phyloP scores from a whole-genome alignment of 805 yeast species.

The Saturnispora serradocipensis region DNA sequence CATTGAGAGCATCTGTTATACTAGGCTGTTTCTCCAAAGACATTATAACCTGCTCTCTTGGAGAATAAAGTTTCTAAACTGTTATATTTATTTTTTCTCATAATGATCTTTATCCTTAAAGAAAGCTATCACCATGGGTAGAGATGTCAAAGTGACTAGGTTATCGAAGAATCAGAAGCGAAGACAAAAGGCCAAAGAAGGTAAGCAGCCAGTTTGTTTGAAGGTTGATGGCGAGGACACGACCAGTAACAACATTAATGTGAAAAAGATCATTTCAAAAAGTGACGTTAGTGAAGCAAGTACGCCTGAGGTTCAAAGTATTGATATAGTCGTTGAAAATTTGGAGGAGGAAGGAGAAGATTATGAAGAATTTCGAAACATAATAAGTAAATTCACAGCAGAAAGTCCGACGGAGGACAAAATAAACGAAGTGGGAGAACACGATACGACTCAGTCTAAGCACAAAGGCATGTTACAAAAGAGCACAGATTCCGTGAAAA shows the following conservation, averaged over 20 bases:
- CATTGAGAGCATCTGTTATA: background rate
- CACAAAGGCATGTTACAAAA: background rate
- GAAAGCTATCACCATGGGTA: background rate
- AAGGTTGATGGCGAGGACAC: background rate
- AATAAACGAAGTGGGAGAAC: background rate
- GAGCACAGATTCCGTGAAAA: background rate
- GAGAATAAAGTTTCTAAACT: background rate
- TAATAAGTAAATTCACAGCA: background rate
- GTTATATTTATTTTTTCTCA: background rate
- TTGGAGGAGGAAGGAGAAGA: background rate
- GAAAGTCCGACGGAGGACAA: background rate
- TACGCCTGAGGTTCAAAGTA: background rate
- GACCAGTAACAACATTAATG: background rate
- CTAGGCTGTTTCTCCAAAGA: background rate
- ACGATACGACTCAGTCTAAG: background rate
- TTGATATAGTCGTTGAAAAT: background rate
- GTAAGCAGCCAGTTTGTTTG: background rate
- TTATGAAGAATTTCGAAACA: background rate
- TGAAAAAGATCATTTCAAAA: background rate
- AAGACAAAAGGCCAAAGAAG: conserved; percentile 2
- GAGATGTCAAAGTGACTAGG: background rate
- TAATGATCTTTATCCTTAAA: background rate
- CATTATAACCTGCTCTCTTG: background rate
- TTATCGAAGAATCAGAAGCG: conserved; percentile 4
- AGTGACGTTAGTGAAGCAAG: background rate